Percentiles rank a stretch among this genome's conserved stretches.
phyloP scores from a whole-genome alignment of 2,329 filamentous ascomycete species.

The Cladorrhinum sp. region DNA sequence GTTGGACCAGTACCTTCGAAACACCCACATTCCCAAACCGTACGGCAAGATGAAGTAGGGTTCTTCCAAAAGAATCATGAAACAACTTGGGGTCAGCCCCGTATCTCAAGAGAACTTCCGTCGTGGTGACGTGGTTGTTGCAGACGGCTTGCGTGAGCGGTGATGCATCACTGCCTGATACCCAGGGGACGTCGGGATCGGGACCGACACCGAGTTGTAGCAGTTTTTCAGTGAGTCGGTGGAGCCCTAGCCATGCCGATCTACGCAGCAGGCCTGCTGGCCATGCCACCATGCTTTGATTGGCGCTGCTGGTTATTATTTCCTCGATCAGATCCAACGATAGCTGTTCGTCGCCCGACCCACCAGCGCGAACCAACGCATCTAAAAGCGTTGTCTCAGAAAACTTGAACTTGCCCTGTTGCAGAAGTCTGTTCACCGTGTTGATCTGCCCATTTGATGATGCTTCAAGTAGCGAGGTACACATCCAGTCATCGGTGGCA shows the following conservation, averaged over 20 bases:
- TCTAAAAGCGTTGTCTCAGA: slow-evolving; percentile 4
- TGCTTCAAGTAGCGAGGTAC: not conserved
- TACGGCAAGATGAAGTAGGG: slow-evolving; percentile 3
- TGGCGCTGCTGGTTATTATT: not conserved
- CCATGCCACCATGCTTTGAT: not conserved
- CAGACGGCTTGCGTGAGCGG: slow-evolving; percentile 4
- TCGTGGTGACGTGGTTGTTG: slow-evolving; percentile 1
- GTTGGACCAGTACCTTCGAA: slow-evolving; percentile 1
- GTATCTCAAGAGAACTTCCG: slow-evolving; percentile 5
- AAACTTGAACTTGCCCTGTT: not conserved
- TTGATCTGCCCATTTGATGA: not conserved
- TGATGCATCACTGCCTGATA: not conserved
- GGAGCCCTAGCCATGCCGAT: slow-evolving; percentile 7
- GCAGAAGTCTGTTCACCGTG: not conserved
- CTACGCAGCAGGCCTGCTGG: slow-evolving; percentile 8
- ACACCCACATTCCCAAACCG: slow-evolving; percentile 1
- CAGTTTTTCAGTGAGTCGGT: slow-evolving; percentile 3
- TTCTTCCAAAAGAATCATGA: not conserved
- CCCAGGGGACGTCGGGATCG: not conserved
- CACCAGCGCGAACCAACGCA: not conserved
- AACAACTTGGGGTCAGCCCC: not conserved
- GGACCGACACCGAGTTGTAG: slow-evolving; percentile 8
- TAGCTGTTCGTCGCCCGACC: slow-evolving; percentile 4
- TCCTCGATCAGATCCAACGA: slow-evolving; percentile 5
- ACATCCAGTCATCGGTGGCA: not conserved